Evolutionary conservation across 2,329 filamentous ascomycete species (phyloP).

Genomic region (Clonostachys chloroleuca): DNA sequence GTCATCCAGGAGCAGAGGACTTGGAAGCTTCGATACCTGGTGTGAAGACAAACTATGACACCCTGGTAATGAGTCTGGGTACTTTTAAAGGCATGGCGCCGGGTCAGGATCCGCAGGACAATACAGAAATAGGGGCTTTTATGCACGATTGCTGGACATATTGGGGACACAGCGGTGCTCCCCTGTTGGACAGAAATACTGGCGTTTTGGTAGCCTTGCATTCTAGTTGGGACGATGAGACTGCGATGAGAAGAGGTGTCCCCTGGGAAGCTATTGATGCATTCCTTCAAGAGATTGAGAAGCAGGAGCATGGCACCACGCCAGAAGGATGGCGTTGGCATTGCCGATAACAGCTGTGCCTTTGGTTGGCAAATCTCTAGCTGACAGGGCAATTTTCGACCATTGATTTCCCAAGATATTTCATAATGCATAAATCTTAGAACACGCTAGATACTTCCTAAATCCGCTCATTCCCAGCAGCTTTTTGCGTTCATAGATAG

Average conservation of each 20-base stretch:
- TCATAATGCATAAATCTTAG: too few relatives aligned
- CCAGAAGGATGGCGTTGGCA: too few relatives aligned
- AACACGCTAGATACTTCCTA: too few relatives aligned
- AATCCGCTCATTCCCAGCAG: too few relatives aligned
- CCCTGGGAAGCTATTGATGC: slow-evolving; percentile 33
- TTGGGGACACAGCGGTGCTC: slow-evolving; percentile 51
- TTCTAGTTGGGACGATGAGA: slow-evolving; percentile 49
- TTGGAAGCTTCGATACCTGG: slow-evolving; percentile 30
- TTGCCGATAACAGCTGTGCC: too few relatives aligned
- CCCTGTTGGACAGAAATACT: slow-evolving; percentile 30
- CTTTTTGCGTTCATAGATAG: too few relatives aligned
- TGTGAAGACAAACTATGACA: slow-evolving; percentile 34
- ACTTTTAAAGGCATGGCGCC: slow-evolving; percentile 28
- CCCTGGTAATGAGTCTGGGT: slow-evolving; percentile 39
- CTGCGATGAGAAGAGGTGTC: slow-evolving; percentile 43
- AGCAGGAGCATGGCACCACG: too few relatives aligned
- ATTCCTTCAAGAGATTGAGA: slow-evolving; percentile 22
- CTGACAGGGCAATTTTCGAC: too few relatives aligned
- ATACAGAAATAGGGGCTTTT: slow-evolving; percentile 44
- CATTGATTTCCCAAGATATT: too few relatives aligned
- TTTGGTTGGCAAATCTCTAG: too few relatives aligned
- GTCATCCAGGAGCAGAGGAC: slow-evolving; percentile 30
- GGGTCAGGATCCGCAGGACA: slow-evolving; percentile 39
- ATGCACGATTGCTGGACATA: slow-evolving; percentile 54
- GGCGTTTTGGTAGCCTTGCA: slow-evolving; percentile 42